Conservation (phyloP, 2,329 filamentous ascomycete species). For the Arachnomyces sp. region DNA sequence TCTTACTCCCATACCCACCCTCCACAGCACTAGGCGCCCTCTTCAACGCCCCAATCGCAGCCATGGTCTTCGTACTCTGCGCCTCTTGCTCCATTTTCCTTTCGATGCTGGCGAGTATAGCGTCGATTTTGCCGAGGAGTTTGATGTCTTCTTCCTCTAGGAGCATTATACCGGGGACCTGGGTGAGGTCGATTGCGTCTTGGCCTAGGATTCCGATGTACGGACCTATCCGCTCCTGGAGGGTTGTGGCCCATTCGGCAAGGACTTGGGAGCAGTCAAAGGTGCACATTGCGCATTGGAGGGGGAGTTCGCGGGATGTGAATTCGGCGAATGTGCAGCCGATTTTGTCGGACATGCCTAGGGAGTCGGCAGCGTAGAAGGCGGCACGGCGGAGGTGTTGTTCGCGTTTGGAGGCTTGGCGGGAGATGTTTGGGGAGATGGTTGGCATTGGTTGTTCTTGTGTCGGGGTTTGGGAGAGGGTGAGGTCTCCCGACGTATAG, state of each 20-base stretch:
- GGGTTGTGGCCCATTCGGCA: constrained; percentile 84
- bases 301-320: constrained; percentile 72
- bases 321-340: constrained; percentile 80
- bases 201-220: constrained; percentile 81
- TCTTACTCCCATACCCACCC: constrained; percentile 73
- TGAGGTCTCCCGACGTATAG: constrained; percentile 28
- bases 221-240: constrained; percentile 87
- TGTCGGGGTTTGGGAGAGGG: constrained; percentile 28
- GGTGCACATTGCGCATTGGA: constrained; percentile 84
- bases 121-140: constrained; percentile 70
- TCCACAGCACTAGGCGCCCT: constrained; percentile 52
- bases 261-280: constrained; percentile 93
- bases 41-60: constrained; percentile 36
- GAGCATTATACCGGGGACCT: constrained; percentile 80
- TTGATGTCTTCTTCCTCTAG: constrained; percentile 88
- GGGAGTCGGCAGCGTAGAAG: constrained; percentile 85
- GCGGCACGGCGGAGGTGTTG: constrained; percentile 88
- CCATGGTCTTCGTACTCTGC: constrained; percentile 45
- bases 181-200: constrained; percentile 66
- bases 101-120: constrained; percentile 68
- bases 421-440: constrained; percentile 24
- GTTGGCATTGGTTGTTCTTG: constrained; percentile 25
- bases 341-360: constrained; percentile 78
- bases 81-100: constrained; percentile 62
- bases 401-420: constrained; percentile 61